These are phyloP conservation scores for Teratosphaeria nubilosa DNA, from an alignment of 2,329 filamentous ascomycete genomes.

Conservation along the genomic window DNA sequence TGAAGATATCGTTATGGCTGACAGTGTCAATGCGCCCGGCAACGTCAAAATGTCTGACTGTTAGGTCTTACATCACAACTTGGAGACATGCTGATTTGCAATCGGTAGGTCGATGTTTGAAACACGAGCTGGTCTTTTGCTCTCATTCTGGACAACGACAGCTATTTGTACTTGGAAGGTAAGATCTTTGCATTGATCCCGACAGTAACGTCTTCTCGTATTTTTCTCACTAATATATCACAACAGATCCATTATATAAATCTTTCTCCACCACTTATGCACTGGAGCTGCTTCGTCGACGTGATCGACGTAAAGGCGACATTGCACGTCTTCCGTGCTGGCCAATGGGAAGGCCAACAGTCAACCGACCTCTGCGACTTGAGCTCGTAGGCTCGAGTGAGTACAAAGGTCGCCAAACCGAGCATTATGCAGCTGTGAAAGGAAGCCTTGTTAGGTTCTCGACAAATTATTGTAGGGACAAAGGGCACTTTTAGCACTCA, in stretches of 20 bases:
- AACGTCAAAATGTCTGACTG: not conserved
- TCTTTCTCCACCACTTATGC: too few relatives aligned
- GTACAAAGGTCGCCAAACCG: not conserved
- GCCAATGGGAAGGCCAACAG: not conserved
- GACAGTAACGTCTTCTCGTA: too few relatives aligned
- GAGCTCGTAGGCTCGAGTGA: not conserved
- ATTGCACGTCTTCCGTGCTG: too few relatives aligned
- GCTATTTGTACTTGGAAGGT: too few relatives aligned
- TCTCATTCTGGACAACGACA: too few relatives aligned
- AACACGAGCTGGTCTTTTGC: too few relatives aligned
- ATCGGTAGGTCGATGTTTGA: not conserved
- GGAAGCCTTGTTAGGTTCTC: not conserved
- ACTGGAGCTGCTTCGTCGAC: too few relatives aligned
- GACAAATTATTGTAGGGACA: not conserved
- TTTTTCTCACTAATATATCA: too few relatives aligned
- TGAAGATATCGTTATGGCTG: not conserved
- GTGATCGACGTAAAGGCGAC: too few relatives aligned
- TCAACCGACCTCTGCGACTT: not conserved
- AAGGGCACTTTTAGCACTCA: not conserved
- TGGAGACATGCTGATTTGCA: not conserved
- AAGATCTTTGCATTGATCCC: too few relatives aligned
- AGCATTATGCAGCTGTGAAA: not conserved
- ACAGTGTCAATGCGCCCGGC: not conserved
- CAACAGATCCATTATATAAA: too few relatives aligned
- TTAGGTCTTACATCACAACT: not conserved